These are phyloP conservation scores for Carex arenaria DNA, from an alignment of 202 grass and related monocot species.

Conservation along the genomic window DNA sequence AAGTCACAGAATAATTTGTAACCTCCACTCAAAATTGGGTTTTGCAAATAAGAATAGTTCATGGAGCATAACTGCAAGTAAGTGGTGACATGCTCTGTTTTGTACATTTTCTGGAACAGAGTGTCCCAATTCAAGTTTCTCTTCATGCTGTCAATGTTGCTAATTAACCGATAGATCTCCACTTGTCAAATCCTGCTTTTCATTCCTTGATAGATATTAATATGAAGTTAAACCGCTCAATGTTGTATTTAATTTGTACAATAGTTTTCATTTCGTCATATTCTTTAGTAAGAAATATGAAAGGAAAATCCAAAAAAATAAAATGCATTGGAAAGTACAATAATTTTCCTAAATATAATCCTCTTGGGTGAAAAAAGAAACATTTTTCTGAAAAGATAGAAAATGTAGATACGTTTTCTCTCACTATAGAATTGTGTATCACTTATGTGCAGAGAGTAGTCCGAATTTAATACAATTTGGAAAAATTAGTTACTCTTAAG, in stretches of 20 bases:
- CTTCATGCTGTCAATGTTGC: background rate
- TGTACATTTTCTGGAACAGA: background rate
- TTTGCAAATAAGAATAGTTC: background rate
- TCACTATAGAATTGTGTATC: too few relatives aligned
- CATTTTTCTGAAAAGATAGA: background rate
- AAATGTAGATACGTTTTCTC: too few relatives aligned
- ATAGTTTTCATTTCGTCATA: background rate
- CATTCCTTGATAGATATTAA: background rate
- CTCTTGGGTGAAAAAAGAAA: background rate
- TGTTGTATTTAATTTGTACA: background rate
- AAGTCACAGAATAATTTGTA: background rate
- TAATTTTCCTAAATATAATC: background rate
- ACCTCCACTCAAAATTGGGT: background rate
- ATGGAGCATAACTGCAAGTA: background rate
- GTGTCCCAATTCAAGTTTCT: background rate
- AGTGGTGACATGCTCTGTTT: background rate
- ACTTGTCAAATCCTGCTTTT: background rate
- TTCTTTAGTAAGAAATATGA: background rate
- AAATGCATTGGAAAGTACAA: background rate
- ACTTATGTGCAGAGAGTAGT: background rate
- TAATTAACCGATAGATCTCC: background rate
- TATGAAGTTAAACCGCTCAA: background rate
- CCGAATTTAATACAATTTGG: background rate
- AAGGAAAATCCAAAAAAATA: background rate
- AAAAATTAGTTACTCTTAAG: background rate